phyloP scores from a whole-genome alignment of 352 stramenopile species.

The Globisporangium nodosum region DNA sequence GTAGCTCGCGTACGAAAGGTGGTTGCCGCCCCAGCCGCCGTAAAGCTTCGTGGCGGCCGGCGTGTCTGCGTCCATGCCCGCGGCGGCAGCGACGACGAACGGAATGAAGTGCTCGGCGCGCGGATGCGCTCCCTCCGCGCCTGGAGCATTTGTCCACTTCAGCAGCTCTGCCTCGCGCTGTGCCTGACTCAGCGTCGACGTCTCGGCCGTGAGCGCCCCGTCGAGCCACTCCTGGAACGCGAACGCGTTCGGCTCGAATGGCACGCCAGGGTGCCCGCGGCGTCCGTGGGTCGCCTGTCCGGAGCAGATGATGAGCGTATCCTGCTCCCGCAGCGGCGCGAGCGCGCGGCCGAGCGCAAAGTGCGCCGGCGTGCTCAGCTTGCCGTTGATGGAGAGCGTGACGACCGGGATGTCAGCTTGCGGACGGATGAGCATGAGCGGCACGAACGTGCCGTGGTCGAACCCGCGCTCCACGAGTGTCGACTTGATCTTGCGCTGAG shows the following conservation, averaged over 20 bases:
- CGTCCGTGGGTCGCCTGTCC: conserved; percentile 42
- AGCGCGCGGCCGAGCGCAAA: conserved; percentile 65
- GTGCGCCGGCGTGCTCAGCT: conserved; percentile 45
- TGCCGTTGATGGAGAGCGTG: conserved; percentile 65
- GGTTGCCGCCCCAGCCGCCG: conserved; percentile 28
- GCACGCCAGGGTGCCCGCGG: not conserved
- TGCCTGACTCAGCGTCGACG: conserved; percentile 16
- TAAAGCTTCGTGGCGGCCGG: conserved; percentile 27
- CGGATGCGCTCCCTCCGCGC: conserved; percentile 29
- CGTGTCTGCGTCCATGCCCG: conserved; percentile 36
- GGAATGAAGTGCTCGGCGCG: conserved; percentile 53
- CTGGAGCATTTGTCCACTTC: conserved; percentile 33
- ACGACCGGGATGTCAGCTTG: conserved; percentile 85
- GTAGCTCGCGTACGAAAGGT: conserved; percentile 39
- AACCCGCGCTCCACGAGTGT: conserved; percentile 59
- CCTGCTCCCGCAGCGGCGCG: conserved; percentile 50
- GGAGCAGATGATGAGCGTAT: conserved; percentile 84
- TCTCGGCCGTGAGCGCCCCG: conserved; percentile 19
- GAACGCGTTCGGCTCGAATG: conserved; percentile 14
- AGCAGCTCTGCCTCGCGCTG: conserved; percentile 34
- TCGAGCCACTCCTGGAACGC: conserved; percentile 46
- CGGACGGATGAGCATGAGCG: conserved; percentile 78
- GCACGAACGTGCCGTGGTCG: conserved; percentile 89
- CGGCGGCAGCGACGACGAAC: conserved; percentile 44
- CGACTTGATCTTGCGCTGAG: conserved; percentile 43